Conservation (phyloP, 2,329 filamentous ascomycete species). For the Colletotrichum agaves region DNA sequence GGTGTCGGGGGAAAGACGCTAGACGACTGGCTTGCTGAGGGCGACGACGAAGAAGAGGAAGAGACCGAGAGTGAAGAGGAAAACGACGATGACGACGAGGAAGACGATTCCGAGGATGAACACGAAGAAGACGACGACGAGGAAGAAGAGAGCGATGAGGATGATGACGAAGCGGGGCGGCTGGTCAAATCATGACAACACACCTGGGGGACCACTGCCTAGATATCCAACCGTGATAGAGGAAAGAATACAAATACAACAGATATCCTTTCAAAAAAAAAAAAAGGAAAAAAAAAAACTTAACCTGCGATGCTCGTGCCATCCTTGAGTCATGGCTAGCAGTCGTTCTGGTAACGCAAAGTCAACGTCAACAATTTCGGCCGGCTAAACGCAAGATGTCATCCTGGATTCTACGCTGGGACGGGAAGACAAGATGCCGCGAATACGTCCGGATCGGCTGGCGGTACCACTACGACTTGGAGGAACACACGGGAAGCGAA, state of each 20-base stretch:
- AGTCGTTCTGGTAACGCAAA: background rate
- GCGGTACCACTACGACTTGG: no score
- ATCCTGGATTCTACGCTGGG: no score
- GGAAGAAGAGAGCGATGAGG: constrained; percentile 49
- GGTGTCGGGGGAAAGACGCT: constrained; percentile 77
- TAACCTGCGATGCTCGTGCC: no score
- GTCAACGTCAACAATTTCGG: no score
- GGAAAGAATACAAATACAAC: background rate
- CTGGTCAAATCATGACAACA: constrained; percentile 51
- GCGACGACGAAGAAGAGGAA: constrained; percentile 59
- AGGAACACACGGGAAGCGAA: no score
- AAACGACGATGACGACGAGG: constrained; percentile 62
- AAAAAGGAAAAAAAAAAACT: background rate
- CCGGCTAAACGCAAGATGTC: no score
- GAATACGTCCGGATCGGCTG: no score
- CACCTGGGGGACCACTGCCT: background rate
- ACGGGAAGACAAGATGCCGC: no score
- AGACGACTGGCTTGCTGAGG: constrained; percentile 91
- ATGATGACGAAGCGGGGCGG: constrained; percentile 44
- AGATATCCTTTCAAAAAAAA: background rate
- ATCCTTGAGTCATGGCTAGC: background rate
- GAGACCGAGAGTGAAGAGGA: constrained; percentile 62
- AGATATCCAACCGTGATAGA: background rate
- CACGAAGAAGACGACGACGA: constrained; percentile 58
- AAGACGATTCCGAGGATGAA: constrained; percentile 57